A percentile compares a stretch with the other conserved stretches of the same genome.
Conservation (phyloP, 2,329 filamentous ascomycete genomes). For the Colletotrichum coccodes region DNA sequence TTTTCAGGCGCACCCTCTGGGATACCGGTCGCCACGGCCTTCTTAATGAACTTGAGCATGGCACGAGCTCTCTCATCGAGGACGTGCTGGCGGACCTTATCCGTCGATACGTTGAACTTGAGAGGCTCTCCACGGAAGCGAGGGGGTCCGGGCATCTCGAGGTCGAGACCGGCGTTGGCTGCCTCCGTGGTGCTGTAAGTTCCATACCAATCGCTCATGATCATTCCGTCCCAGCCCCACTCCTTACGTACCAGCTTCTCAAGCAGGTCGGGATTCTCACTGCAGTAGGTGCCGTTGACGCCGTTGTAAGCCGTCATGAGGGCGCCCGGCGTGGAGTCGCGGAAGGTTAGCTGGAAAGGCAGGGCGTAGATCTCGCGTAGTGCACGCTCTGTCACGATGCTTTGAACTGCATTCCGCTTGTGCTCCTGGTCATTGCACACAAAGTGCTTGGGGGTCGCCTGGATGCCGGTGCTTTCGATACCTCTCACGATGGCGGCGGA, state of each 20-base stretch:
- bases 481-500: conserved; percentile 64
- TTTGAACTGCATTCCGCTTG: conserved; percentile 64
- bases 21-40: conserved; percentile 62
- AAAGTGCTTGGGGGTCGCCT: conserved; percentile 70
- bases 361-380: conserved; percentile 68
- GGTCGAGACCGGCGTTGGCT: conserved; percentile 62
- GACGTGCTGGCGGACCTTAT: conserved; percentile 65
- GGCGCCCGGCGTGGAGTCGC: conserved; percentile 60
- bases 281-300: conserved; percentile 66
- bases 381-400: conserved; percentile 64
- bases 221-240: conserved; percentile 66
- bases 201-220: conserved; percentile 71
- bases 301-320: conserved; percentile 71
- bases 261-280: conserved; percentile 62
- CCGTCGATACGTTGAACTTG: conserved; percentile 62
- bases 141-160: conserved; percentile 69
- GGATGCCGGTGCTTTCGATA: conserved; percentile 65
- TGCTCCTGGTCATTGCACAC: conserved; percentile 72
- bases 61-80: conserved; percentile 68
- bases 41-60: conserved; percentile 69
- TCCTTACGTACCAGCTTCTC: conserved; percentile 63
- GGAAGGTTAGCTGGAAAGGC: conserved; percentile 66
- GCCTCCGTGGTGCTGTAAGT: conserved; percentile 65
- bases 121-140: conserved; percentile 61
- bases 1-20: conserved; percentile 64